These are phyloP conservation scores for Botrytis aclada DNA, from an alignment of 2,329 filamentous ascomycete genomes.

Conservation along the genomic window DNA sequence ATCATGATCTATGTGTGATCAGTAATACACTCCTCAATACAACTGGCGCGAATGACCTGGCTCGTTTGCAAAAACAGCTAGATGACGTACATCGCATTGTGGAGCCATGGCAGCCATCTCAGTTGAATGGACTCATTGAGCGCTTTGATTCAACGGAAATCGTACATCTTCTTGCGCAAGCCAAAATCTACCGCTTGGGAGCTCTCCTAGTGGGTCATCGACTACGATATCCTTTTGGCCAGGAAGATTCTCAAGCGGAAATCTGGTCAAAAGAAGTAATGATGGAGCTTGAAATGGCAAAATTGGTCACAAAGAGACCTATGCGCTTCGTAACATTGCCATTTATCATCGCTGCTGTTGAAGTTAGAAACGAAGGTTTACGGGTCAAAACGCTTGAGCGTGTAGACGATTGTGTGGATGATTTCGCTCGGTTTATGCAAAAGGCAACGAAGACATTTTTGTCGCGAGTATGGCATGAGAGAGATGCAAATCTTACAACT, in stretches of 20 bases:
- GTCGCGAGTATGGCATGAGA: slow-evolving; percentile 33
- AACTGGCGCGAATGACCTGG: slow-evolving; percentile 21
- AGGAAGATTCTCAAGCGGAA: slow-evolving; percentile 30
- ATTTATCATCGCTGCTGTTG: slow-evolving; percentile 24
- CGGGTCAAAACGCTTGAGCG: slow-evolving; percentile 4
- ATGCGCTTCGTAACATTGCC: slow-evolving; percentile 34
- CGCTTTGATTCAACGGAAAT: slow-evolving; percentile 31
- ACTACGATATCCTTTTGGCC: slow-evolving; percentile 31
- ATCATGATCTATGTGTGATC: slow-evolving; percentile 34
- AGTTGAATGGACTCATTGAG: slow-evolving; percentile 24
- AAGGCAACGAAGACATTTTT: slow-evolving; percentile 32
- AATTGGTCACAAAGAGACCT: slow-evolving; percentile 26
- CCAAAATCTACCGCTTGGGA: slow-evolving; percentile 33
- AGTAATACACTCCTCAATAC: slow-evolving; percentile 28
- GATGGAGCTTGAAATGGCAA: slow-evolving; percentile 33
- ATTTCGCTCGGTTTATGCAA: slow-evolving; percentile 30
- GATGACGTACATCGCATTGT: slow-evolving; percentile 26
- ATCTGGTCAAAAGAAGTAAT: slow-evolving; percentile 31
- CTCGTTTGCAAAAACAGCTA: slow-evolving; percentile 27
- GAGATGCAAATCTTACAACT: slow-evolving; percentile 24
- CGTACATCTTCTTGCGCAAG: slow-evolving; percentile 34
- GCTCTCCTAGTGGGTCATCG: slow-evolving; percentile 33
- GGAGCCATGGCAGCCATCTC: slow-evolving; percentile 34
- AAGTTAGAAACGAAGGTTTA: not conserved
- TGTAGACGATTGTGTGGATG: slow-evolving; percentile 48